Evolutionary conservation across 805 yeast species (phyloP).

Genomic region (Yarrowia sp.): DNA sequence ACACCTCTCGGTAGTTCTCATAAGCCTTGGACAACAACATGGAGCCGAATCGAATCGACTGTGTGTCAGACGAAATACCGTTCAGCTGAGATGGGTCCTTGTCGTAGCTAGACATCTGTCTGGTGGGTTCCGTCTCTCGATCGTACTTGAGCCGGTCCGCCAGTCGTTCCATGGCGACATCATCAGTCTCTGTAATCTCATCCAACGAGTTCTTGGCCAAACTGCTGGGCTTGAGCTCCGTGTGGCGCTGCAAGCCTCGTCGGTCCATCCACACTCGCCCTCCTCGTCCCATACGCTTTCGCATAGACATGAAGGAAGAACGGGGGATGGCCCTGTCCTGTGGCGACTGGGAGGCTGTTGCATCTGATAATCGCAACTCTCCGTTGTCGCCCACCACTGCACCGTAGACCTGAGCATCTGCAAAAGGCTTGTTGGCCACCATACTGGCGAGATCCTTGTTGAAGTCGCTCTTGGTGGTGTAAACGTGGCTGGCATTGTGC

Average conservation of each 20-base stretch:
- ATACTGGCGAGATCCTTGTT: constrained; percentile 40
- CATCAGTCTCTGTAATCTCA: constrained; percentile 49
- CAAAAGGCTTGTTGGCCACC: constrained; percentile 26
- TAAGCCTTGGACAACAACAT: constrained; percentile 88
- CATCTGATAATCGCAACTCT: constrained; percentile 35
- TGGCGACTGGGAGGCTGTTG: constrained; percentile 9
- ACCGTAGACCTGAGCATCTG: constrained; percentile 39
- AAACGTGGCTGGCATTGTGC: constrained; percentile 53
- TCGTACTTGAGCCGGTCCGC: constrained; percentile 74
- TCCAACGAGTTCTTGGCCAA: constrained; percentile 38
- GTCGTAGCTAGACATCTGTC: constrained; percentile 61
- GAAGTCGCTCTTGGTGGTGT: constrained; percentile 46
- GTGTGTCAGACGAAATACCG: constrained; percentile 84
- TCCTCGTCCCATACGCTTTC: constrained; percentile 78
- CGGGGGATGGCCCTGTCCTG: constrained; percentile 26
- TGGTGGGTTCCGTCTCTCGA: constrained; percentile 55
- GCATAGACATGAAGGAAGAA: constrained; percentile 48
- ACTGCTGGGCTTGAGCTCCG: constrained; percentile 33
- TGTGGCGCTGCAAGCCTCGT: constrained; percentile 57
- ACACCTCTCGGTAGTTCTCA: constrained; percentile 77
- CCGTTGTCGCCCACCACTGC: constrained; percentile 37
- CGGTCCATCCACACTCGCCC: constrained; percentile 79
- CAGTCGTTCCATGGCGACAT: constrained; percentile 53
- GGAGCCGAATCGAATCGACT: constrained; percentile 87
- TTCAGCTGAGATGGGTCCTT: constrained; percentile 84